Conservation (phyloP, 176 grass and related monocot genomes). For the Avena insularis region DNA sequence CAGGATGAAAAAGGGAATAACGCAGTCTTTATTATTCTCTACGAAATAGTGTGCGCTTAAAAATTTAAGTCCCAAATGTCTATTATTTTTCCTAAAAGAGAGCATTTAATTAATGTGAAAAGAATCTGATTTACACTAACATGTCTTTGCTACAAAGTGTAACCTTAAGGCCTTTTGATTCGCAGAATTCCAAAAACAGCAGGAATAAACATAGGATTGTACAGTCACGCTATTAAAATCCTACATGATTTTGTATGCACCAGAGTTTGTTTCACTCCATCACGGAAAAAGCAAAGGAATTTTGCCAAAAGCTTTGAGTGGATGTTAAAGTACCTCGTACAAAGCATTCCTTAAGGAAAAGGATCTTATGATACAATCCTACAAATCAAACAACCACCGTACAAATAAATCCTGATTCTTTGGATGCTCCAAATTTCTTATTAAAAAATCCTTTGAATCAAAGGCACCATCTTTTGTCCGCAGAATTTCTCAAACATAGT, state of each 20-base stretch:
- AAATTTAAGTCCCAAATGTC: background rate
- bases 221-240: background rate
- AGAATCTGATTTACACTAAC: background rate
- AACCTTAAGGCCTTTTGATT: background rate
- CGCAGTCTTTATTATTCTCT: slow-evolving; percentile 6
- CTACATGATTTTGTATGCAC: background rate
- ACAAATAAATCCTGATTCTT: background rate
- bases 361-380: background rate
- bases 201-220: background rate
- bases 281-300: background rate
- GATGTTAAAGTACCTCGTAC: background rate
- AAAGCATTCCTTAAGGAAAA: background rate
- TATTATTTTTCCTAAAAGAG: background rate
- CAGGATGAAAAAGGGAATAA: slow-evolving; percentile 24
- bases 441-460: background rate
- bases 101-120: background rate
- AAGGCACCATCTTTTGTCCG: background rate
- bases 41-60: background rate
- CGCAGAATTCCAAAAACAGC: background rate
- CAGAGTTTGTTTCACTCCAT: background rate
- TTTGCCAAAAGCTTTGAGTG: background rate
- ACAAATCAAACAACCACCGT: background rate
- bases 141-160: background rate
- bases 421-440: background rate
- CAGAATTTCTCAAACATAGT: background rate